These are phyloP conservation scores for Pseudotsuga menziesii DNA, from an alignment of 75 land plant genomes.

Conservation along the genomic window DNA sequence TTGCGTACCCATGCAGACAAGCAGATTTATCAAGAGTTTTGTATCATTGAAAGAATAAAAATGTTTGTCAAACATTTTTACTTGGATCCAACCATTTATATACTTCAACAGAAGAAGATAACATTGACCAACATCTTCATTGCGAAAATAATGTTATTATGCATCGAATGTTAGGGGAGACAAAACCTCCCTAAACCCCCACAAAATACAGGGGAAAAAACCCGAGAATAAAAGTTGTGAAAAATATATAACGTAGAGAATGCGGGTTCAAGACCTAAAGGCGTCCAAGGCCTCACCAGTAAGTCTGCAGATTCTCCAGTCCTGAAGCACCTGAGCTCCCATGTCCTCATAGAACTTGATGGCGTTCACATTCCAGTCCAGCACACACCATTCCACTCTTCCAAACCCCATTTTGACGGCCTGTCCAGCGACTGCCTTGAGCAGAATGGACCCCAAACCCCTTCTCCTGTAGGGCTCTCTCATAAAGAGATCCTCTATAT, in stretches of 20 bases:
- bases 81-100: too few species aligned
- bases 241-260: not conserved
- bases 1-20: too few species aligned
- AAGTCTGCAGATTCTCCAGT: constrained; percentile 81
- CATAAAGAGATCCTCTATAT: constrained; percentile 88
- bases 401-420: constrained; percentile 76
- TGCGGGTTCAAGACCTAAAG: constrained; percentile 8
- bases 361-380: constrained; percentile 96
- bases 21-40: too few species aligned
- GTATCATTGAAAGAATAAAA: too few species aligned
- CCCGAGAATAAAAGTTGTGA: not conserved
- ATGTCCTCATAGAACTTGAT: constrained; percentile 82
- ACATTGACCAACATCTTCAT: too few species aligned
- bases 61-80: too few species aligned
- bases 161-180: not conserved
- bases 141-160: too few species aligned
- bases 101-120: too few species aligned
- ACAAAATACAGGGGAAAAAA: not conserved
- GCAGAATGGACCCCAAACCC: constrained; percentile 73
- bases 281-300: constrained; percentile 59
- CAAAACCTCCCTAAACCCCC: not conserved
- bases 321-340: constrained; percentile 65
- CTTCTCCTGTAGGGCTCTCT: constrained; percentile 75
- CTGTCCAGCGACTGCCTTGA: constrained; percentile 68
- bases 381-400: constrained; percentile 93